Evolutionary conservation across 2,329 filamentous ascomycete genomes (phyloP), one percentile per base, ranked within the genome.

Genomic region (Aspergillus tamarii): DNA sequence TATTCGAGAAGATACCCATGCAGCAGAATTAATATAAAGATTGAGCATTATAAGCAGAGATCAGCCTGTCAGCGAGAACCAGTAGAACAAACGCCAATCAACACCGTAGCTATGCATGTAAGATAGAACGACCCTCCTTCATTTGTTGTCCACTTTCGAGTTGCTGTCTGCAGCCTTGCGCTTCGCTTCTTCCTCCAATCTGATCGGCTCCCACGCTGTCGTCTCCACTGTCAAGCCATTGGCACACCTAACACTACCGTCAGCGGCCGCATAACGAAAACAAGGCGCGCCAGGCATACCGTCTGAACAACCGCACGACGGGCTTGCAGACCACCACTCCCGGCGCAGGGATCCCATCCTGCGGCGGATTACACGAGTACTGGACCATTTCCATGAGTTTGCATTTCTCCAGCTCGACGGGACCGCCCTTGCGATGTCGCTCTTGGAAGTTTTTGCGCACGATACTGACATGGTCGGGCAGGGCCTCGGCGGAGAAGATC

Each of bases 191-290:
- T 78, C 32, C 52, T 36, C 77, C 69, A 70, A 55, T 36, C 71
- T 61, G 21, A 74, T 64, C 39, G 74, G 80, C 71, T 89, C 87
- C 85, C 85, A 88, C 56, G 82, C 80, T 41, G 87, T 89, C 39
- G 87, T 89, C 74, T 89, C 87, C 16, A 89, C 84, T 54, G 82
- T 85, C 69, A 88, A 73, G 23, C 85, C 85, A 69, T 82, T 79
- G 30, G 81, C 82, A 73, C 86, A 81, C 63, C 78, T 80, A 55
- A 21, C 9, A 55, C n/a, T n/a, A 45, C 12, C 14, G 39, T 52
- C 39, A 59, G 30, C 34, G 11, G 67, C 9, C 54, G 48, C 66
- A 62, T 23, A 28, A 19, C n/a, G 19, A 32, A 16, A 41, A n/a
- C 16, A 54, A 28, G n/a, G 23, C 43, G 39, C 39, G 34, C 14